Evolutionary conservation across 768 basidiomycete genomes (phyloP), one percentile per base, ranked within the genome.

Genomic region (Tricholomella constricta): DNA sequence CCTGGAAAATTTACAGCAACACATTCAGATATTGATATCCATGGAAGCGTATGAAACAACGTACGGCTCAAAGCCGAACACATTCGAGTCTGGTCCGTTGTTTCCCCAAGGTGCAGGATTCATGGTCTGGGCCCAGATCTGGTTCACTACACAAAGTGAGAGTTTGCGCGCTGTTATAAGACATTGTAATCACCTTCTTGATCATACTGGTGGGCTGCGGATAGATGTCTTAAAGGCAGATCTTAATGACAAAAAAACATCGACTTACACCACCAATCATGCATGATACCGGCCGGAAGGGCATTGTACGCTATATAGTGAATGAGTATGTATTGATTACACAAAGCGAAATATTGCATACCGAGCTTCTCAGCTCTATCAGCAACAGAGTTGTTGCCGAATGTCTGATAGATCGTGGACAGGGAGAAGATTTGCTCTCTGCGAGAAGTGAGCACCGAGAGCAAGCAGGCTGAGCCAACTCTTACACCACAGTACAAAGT

Each of bases 401-500:
- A 70, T 15, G 65, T 72, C 46, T 74, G 69, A 49, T 76, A 77
- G 35, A 77, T 69, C 2, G 72, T 69, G 1, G 72, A 71, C 8
- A 77, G 60, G 1, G 74, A 76, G 54, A 77, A 76, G 2, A 77
- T 76, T 53, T 76, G 75, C 51, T 77, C 75, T 1, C 73, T 76
- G n/a, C n/a, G n/a, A n/a, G n/a, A n/a, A n/a, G n/a, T n/a, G n/a
- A n/a, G n/a, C n/a, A n/a, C n/a, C n/a, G n/a, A n/a, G n/a, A n/a
- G n/a, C n/a, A n/a, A n/a, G n/a, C n/a, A n/a, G n/a, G n/a, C n/a
- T n/a, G n/a, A n/a, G n/a, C n/a, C n/a, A n/a, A n/a, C 7, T 29
- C 69, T 22, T 54, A 76, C 74, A 74, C 75, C 2, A 77, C 69
- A 31, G 70, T 64, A 43, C 75, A 77, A n/a, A 73, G 62, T 48